These are phyloP conservation scores for Martensiomyces pterosporus DNA, from an alignment of 192 early-diverging fungal species.

Conservation along the genomic window DNA sequence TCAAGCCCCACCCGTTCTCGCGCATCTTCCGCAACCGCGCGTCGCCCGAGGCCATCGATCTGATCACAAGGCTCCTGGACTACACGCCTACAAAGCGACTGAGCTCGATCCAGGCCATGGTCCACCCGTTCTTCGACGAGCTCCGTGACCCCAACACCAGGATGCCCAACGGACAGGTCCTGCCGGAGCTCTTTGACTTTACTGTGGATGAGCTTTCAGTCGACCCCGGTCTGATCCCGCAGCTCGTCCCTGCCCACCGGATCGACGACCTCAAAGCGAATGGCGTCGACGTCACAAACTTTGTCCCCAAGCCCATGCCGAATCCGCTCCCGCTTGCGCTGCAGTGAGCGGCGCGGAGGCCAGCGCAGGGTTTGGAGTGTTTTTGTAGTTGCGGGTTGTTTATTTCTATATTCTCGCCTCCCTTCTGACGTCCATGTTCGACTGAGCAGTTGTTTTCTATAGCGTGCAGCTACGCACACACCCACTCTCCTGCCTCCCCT, in stretches of 20 bases:
- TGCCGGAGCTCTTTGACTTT: conserved; percentile 94
- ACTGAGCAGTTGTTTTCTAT: conserved; percentile 2
- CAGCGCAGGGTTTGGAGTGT: too few relatives aligned
- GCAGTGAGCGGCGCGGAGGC: too few relatives aligned
- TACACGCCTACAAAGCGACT: conserved; percentile 84
- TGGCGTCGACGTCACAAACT: conserved; percentile 42
- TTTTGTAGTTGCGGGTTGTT: too few relatives aligned
- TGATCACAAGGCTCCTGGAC: conserved; percentile 80
- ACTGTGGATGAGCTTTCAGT: conserved; percentile 79
- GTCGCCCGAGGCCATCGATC: conserved; percentile 81
- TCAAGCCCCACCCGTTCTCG: conserved; percentile 86
- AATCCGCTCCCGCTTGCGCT: conserved; percentile 43
- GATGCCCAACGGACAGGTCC: conserved; percentile 75
- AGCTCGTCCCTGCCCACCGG: conserved; percentile 77
- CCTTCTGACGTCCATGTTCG: background rate
- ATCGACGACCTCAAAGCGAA: conserved; percentile 32
- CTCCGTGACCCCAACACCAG: conserved; percentile 78
- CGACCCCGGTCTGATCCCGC: conserved; percentile 70
- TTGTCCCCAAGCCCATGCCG: conserved; percentile 42
- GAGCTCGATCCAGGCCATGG: conserved; percentile 87
- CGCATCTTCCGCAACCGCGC: conserved; percentile 81
- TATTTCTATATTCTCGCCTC: background rate
- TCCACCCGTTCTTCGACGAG: conserved; percentile 97
- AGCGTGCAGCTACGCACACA: too few relatives aligned
- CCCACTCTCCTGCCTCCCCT: too few relatives aligned